Evolutionary conservation across 192 early-diverging fungal species (phyloP), one percentile per base, ranked within the genome.

Genomic region (Umbelopsis isabellina): DNA sequence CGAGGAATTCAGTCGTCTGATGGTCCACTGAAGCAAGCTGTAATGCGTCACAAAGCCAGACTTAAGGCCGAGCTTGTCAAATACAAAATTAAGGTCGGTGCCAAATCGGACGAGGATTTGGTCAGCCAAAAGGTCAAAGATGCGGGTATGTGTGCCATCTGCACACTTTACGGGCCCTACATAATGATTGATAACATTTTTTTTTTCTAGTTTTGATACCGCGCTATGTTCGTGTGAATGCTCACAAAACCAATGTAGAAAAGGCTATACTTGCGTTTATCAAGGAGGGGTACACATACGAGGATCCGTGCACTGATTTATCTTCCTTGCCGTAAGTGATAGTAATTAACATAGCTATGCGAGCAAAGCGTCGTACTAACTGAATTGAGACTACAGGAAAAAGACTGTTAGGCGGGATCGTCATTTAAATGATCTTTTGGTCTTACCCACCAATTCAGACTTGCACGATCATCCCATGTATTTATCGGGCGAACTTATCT

Each of bases 211-310:
- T 91, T 7, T 70, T 85, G 9, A 77, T 96, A 21, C 93, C 94
- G 25, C 82, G 97, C 46, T 95, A 95, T 80, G 92, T 92, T 15
- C 86, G 97, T 6, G 91, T 99, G 3, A 99, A 99, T 76, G 82
- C 89, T n/a, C 79, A 93, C 41, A 83, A 86, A 53, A 84, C 89
- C 9, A 88, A 90, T 0, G 84, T 94, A 22, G 85, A 93, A 11
- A 74, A 89, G 12, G 90, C 90, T 1, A 81, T 96, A 12, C 73
- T 87, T 20, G 72, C 70, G 12, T 88, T 97, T 58, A 41, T 78
- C 65, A 72, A 78, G 41, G 77, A 88, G 37, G 88, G 91, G 15
- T 95, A 84, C 66, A 70, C 72, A 10, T 79, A 83, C 22, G 78
- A 81, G 0, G 82, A 82, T 35, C 49, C 69, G 18, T 72, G 48